Base-by-base conservation (phyloP, 1,284 basidiomycete genomes). In the Malassezia caprae region DNA sequence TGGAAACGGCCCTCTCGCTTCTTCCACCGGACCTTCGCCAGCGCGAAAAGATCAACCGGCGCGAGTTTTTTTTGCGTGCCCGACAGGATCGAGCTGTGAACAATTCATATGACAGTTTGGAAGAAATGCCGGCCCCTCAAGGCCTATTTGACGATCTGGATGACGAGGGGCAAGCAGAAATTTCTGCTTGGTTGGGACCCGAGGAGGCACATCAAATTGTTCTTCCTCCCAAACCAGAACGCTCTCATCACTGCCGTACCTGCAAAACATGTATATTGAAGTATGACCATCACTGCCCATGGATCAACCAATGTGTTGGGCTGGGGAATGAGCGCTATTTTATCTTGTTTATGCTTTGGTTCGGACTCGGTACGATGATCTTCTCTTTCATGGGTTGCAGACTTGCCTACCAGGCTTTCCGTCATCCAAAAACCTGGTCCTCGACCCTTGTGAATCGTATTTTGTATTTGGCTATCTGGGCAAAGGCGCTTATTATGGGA, bases 221-320 rank as follows among this genome's bases (percentile, higher is more conserved):
- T 0, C 78, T 68, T 19, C 71, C 76, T 4, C 64, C 81, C 48
- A 86, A 88, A 67, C 91, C 91, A 34, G 78, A 96, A 84, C 84
- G 94, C 73, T 81, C 91, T 2, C 93, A 98, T 74, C 94, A 98
- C 76, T 98, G 93, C 77, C 81, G 85, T 10, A 84, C 94, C 62
- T 98, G 93, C 76, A 87, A 88, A 61, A 82, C 81, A 49, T 98
- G 94, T 74, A 82, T 94, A 21, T 76, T 96, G 48, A 90, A 94
- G 73, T 96, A 87, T 77, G 72, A 74, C 49, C 72, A 74, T 53
- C 72, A 74, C 52, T 72, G 71, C 48, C 65, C 75, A 86, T 90
- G 93, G 93, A 84, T 98, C 63, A 96, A 96, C 73, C 87, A 89
- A 80, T 96, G 91, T 68, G 80, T 98, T 23, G 93, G 94, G 2